Evolutionary conservation across 768 basidiomycete genomes (phyloP).

Genomic region (Pleurotus tuber-regium): DNA sequence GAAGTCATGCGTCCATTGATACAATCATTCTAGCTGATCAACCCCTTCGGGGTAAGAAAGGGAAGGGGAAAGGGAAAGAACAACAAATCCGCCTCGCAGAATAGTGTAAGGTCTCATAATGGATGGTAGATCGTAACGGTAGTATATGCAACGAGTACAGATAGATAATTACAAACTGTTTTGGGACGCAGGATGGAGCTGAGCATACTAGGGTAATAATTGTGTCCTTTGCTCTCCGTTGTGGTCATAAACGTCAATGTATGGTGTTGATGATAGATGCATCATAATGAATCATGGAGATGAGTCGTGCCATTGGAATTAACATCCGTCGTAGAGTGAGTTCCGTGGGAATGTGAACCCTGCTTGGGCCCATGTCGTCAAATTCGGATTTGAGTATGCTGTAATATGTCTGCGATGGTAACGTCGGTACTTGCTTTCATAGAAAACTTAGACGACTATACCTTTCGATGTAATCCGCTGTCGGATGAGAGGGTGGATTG

Average conservation of each 20-base stretch:
- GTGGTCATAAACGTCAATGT: constrained; percentile 3
- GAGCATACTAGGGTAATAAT: constrained; percentile 8
- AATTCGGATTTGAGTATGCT: constrained; percentile 76
- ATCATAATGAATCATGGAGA: no score
- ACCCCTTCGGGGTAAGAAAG: no score
- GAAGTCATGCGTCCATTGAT: no score
- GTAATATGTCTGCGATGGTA: constrained; percentile 33
- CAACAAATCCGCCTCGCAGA: no score
- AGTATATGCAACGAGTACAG: constrained; percentile 7
- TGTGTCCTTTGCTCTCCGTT: constrained; percentile 1
- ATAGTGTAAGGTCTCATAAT: no score
- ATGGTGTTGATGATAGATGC: no score
- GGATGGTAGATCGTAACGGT: no score
- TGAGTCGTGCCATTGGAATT: no score
- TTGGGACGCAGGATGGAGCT: not conserved
- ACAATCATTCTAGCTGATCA: no score
- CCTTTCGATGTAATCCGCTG: constrained; percentile 74
- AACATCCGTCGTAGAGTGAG: constrained; percentile 41
- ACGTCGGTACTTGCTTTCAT: constrained; percentile 1
- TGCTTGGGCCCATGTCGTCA: constrained; percentile 82
- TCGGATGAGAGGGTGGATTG: constrained; percentile 76
- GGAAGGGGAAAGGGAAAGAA: no score
- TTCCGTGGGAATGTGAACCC: constrained; percentile 79
- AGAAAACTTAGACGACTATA: constrained; percentile 24
- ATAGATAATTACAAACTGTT: not conserved